Evolutionary conservation across 352 stramenopile species (phyloP).

Genomic region (Phytophthora multivora): DNA sequence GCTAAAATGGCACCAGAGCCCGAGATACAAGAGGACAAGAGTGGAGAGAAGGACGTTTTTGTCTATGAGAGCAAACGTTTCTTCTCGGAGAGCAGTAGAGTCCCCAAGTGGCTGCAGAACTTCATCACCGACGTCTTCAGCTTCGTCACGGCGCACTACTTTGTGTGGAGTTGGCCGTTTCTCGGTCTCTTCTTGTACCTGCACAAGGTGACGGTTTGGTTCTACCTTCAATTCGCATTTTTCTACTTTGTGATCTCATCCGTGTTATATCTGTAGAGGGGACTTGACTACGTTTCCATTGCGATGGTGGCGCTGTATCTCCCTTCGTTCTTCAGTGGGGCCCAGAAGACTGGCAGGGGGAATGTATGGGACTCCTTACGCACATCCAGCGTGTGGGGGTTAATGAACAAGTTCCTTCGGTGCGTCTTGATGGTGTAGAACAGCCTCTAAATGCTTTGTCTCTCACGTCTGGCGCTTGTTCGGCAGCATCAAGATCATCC

Average conservation of each 20-base stretch:
- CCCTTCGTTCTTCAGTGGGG: constrained; percentile 46
- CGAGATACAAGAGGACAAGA: neutral
- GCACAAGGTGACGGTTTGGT: constrained; percentile 29
- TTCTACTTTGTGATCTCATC: neutral
- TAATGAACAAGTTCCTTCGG: constrained; percentile 42
- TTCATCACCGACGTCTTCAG: constrained; percentile 33
- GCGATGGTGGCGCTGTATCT: constrained; percentile 45
- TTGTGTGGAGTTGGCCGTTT: constrained; percentile 37
- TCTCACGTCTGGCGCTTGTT: neutral
- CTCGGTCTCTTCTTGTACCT: constrained; percentile 40
- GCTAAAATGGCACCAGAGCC: neutral
- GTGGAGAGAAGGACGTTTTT: constrained; percentile 7
- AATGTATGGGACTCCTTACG: constrained; percentile 41
- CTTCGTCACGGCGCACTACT: constrained; percentile 52
- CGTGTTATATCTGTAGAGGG: constrained; percentile 12
- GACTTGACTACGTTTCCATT: constrained; percentile 38
- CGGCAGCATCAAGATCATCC: constrained; percentile 38
- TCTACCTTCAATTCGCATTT: neutral
- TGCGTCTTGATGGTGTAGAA: neutral
- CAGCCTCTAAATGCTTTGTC: neutral
- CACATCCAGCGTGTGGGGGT: constrained; percentile 34
- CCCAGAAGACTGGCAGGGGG: constrained; percentile 38
- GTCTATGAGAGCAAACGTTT: constrained; percentile 35
- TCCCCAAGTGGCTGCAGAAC: constrained; percentile 33
- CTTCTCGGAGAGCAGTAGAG: constrained; percentile 25